Evolutionary conservation across 768 basidiomycete genomes (phyloP), one percentile per base, ranked within the genome.

Genomic region (Chalciporus sphaerocephalus): DNA sequence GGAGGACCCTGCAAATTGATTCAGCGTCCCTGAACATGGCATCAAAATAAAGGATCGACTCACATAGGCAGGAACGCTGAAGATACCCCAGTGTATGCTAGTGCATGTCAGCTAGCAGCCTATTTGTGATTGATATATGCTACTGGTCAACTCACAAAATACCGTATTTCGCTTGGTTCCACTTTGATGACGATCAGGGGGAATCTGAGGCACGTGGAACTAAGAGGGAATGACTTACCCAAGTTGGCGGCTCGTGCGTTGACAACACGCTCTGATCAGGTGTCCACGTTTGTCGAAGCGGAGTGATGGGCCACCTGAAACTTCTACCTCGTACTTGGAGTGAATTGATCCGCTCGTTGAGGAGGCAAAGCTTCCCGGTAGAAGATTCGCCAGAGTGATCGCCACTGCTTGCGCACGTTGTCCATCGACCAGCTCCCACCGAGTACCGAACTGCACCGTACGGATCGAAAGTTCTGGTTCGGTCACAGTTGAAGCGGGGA

Each of bases 151-250:
- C 74, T 56, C 50, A 79, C 78, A 78, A 79, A 15, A 79, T 79
- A 9, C 79, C 79, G 52, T 68, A 79, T 57, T 80, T 81, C 12
- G 73, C 76, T 27, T 69, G 63, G 46, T 64, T 72, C 70, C 72
- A 81, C 76, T 78, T 16, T 15, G 42, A 34, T 28, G 11, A 28
- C 15, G 33, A 16, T 51, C 36, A 53, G 17, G 12, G 15, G 30
- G 20, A 22, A 6, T n/a, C n/a, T n/a, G n/a, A 11, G 24, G 21
- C 20, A 16, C 27, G 17, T 6, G 2, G 33, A 41, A 32, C 2
- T 7, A 3, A 33, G 4, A 18, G 28, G 12, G 38, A 47, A 7
- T 28, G 22, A 56, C 68, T 20, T 40, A 78, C 78, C 80, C 80
- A 82, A 20, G 65, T 66, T 0, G 80, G 81, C 2, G 76, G 67